Base-by-base conservation (phyloP, 2,329 filamentous ascomycete species). In the Fusarium kyushuense region DNA sequence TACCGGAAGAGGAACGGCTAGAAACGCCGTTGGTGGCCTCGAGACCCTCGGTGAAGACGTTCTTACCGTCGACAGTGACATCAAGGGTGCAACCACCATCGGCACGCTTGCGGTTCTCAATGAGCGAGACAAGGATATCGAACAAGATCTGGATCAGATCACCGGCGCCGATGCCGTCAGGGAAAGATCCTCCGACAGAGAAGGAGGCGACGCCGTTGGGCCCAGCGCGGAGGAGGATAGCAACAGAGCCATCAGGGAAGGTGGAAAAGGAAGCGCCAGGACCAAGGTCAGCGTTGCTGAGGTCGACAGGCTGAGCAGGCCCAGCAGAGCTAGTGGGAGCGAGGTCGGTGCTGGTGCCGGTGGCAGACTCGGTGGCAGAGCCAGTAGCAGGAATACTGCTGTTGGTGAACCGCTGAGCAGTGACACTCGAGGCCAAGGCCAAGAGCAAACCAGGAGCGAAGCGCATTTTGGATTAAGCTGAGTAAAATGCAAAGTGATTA, bases 361-460 rank as follows among this genome's bases (percentile, higher is more conserved):
- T 27, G 2, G 41, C 41, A 45, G 17, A 5, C 27, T 29, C 41
- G 14, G 41, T 58, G 2, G 54, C 35, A 38, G 46, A 19, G 27
- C 38, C 56, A 23, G 47, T 32, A 12, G 42, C 67, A 19, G 60
- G 36, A 1, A 32, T 29, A 40, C 66, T 65, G 2, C 49, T 29
- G 67, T 70, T 70, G 53, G 67, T 69, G 56, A 69, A 70, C 1
- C 63, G 54, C 63, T 70, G 67, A 11, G 52, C 67, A 14, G 65
- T 19, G 25, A 32, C 63, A 17, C 54, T 38, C 43, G 67, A 59
- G 62, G 66, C 67, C 51, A 55, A 13, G 10, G 58, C 63, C 67
- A 58, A 12, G 29, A 70, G 63, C 8, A 70, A 2, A 16, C 36
- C 43, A 19, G 45, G 30, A 4, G 63, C 29, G 53, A 70, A 62